These are phyloP conservation scores for Homolaphlyctis polyrhiza DNA, from an alignment of 371 early-diverging fungal species.

Conservation along the genomic window DNA sequence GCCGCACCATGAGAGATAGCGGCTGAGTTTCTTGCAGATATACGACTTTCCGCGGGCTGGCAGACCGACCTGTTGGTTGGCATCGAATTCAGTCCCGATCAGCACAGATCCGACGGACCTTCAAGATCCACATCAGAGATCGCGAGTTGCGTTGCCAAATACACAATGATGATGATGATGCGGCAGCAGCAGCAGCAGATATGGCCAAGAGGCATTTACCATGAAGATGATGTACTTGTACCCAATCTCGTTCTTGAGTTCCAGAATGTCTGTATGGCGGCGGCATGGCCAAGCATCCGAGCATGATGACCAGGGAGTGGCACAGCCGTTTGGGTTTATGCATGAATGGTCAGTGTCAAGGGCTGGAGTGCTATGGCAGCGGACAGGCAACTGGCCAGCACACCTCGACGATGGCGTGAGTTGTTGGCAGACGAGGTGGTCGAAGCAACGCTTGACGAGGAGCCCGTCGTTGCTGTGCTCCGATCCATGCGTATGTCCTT, in stretches of 20 bases:
- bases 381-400: too few species aligned
- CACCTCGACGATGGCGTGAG: not conserved
- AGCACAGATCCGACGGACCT: not conserved
- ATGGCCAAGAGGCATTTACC: constrained; percentile 19
- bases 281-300: not conserved
- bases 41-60: constrained; percentile 89
- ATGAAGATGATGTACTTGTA: constrained; percentile 43
- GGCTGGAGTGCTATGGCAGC: too few species aligned
- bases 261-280: constrained; percentile 24
- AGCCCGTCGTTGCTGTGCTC: constrained; percentile 1
- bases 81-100: not conserved
- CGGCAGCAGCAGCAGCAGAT: constrained; percentile 2
- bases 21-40: constrained; percentile 77
- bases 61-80: constrained; percentile 58
- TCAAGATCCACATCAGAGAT: not conserved
- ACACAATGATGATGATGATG: too few species aligned
- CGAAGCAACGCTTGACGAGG: not conserved
- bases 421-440: not conserved
- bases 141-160: too few species aligned
- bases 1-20: constrained; percentile 55
- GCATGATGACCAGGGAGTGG: too few species aligned
- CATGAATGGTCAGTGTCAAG: too few species aligned
- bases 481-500: constrained; percentile 3
- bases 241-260: constrained; percentile 40
- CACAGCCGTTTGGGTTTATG: too few species aligned